Evolutionary conservation across 805 yeast species (phyloP).

Genomic region (Candida oleophila): DNA sequence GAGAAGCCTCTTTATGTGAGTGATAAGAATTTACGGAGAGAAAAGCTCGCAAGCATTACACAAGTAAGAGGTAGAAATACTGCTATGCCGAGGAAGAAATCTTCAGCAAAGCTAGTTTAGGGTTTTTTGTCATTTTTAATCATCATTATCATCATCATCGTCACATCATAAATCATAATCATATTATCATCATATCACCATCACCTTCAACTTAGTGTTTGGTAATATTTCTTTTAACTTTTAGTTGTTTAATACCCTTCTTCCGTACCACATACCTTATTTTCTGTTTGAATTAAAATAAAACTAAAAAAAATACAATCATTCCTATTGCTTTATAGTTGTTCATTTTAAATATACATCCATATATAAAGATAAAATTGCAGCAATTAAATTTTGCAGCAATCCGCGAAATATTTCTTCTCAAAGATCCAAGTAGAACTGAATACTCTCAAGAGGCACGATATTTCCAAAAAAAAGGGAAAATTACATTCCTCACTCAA

Average conservation of each 20-base stretch:
- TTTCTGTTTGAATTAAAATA: neutral
- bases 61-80: conserved; percentile 20
- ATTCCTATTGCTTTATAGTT: neutral
- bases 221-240: neutral
- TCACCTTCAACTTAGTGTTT: neutral
- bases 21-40: conserved; percentile 31
- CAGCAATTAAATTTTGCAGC: neutral
- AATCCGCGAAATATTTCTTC: too few species aligned
- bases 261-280: neutral
- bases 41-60: conserved; percentile 33
- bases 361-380: neutral
- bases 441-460: too few species aligned
- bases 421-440: too few species aligned
- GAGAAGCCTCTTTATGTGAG: conserved; percentile 40
- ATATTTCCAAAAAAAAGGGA: too few species aligned
- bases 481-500: too few species aligned
- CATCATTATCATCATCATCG: neutral
- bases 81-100: conserved; percentile 7
- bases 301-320: neutral
- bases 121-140: neutral
- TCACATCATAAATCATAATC: neutral
- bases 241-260: neutral
- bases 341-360: neutral
- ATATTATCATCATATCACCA: neutral
- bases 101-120: neutral